These are phyloP conservation scores for Beauveria sp. DNA, from an alignment of 2,329 filamentous ascomycete species.

Conservation along the genomic window DNA sequence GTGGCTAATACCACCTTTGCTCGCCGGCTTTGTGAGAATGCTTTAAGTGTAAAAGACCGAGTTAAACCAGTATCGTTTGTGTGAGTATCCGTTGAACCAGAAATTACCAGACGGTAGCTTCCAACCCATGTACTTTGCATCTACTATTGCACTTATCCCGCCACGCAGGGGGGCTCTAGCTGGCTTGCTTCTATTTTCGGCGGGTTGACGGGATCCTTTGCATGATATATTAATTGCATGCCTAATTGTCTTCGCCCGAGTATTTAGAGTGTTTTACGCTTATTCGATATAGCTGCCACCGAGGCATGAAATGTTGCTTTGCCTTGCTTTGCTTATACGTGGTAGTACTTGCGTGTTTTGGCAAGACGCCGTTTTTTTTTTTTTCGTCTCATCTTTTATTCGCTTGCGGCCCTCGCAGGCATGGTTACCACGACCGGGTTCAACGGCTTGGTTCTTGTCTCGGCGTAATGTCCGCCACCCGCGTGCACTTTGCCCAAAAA, in stretches of 20 bases:
- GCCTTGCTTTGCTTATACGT: background rate
- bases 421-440: background rate
- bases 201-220: background rate
- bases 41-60: background rate
- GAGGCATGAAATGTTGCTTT: background rate
- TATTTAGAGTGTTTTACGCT: background rate
- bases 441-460: too few species aligned
- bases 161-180: background rate
- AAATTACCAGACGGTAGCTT: background rate
- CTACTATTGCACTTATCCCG: background rate
- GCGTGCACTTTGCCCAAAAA: too few species aligned
- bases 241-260: background rate
- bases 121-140: background rate
- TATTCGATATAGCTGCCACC: background rate
- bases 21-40: too few species aligned
- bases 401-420: background rate
- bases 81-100: too few species aligned
- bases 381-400: background rate
- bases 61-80: too few species aligned
- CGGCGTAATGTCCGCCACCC: too few species aligned
- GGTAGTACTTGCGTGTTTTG: background rate
- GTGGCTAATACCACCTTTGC: too few species aligned
- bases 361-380: background rate
- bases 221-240: slow-evolving; percentile 4
- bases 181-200: background rate